Conservation (phyloP, 2,329 filamentous ascomycete genomes). For the Fusarium pininemorale region DNA sequence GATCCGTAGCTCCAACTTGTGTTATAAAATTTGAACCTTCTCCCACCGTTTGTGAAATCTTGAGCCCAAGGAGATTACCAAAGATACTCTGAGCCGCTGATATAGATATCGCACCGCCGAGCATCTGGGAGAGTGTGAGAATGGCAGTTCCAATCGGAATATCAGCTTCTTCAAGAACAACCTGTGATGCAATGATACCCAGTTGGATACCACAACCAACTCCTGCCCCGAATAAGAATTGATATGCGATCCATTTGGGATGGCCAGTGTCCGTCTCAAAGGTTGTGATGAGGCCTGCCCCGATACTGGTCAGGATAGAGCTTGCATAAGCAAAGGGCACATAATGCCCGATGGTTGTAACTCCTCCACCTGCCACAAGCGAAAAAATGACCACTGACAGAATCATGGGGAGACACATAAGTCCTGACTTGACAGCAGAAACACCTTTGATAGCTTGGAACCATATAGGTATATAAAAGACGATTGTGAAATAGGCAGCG, state of each 20-base stretch:
- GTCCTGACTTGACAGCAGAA: conserved; percentile 49
- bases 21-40: background rate
- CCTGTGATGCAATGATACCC: conserved; percentile 57
- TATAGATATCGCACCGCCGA: background rate
- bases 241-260: conserved; percentile 59
- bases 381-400: conserved; percentile 51
- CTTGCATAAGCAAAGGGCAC: background rate
- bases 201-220: conserved; percentile 55
- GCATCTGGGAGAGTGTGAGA: background rate
- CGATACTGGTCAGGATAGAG: conserved; percentile 42
- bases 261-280: conserved; percentile 48
- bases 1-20: background rate
- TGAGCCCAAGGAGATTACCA: background rate
- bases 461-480: conserved; percentile 57
- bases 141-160: background rate
- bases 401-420: conserved; percentile 54
- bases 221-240: conserved; percentile 57
- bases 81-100: background rate
- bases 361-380: conserved; percentile 28
- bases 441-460: conserved; percentile 51
- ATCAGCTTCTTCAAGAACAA: background rate
- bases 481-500: background rate
- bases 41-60: background rate
- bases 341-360: background rate
- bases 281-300: conserved; percentile 52